phyloP scores from a whole-genome alignment of 208 protist genomes.

The Herpetomonas samuelpessoai region DNA sequence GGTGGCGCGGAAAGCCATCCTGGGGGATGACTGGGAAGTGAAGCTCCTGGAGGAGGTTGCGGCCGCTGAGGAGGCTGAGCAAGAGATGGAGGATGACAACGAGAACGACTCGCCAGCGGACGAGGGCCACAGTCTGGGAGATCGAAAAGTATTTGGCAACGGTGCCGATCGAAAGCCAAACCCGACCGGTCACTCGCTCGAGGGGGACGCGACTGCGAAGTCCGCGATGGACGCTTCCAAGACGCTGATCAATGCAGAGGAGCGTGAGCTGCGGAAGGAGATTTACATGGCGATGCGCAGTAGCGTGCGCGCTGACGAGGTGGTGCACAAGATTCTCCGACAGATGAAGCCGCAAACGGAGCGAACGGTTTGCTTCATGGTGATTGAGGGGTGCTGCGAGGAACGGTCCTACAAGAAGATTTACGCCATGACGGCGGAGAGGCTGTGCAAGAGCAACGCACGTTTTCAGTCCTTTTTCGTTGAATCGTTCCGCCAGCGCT shows the following conservation, averaged over 20 bases:
- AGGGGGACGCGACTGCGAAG: neutral
- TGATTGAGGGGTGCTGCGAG: slow-evolving; percentile 98
- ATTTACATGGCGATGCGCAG: slow-evolving; percentile 99
- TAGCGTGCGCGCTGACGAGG: slow-evolving; percentile 96
- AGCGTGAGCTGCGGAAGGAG: slow-evolving; percentile 90
- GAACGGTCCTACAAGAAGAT: slow-evolving; percentile 95
- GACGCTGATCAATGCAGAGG: slow-evolving; percentile 47
- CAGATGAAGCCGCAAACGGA: slow-evolving; percentile 68
- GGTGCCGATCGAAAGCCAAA: neutral
- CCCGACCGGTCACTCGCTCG: neutral
- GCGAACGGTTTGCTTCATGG: slow-evolving; percentile 93
- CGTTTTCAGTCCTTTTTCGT: slow-evolving; percentile 90
- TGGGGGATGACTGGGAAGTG: slow-evolving; percentile 91
- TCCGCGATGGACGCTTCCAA: slow-evolving; percentile 23
- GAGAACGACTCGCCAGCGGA: slow-evolving; percentile 11
- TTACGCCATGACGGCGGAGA: slow-evolving; percentile 95
- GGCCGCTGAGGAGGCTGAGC: slow-evolving; percentile 43
- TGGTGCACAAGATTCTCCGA: slow-evolving; percentile 98
- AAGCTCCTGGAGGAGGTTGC: slow-evolving; percentile 64
- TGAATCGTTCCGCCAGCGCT: slow-evolving; percentile 88
- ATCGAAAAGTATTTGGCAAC: neutral
- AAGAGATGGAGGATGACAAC: slow-evolving; percentile 28
- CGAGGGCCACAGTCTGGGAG: slow-evolving; percentile 3
- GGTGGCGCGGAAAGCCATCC: slow-evolving; percentile 81
- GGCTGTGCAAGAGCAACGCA: slow-evolving; percentile 94